A percentile compares a stretch with the other conserved stretches of the same genome.
phyloP scores from a whole-genome alignment of 352 stramenopile species.

The Globisporangium takayamanum region DNA sequence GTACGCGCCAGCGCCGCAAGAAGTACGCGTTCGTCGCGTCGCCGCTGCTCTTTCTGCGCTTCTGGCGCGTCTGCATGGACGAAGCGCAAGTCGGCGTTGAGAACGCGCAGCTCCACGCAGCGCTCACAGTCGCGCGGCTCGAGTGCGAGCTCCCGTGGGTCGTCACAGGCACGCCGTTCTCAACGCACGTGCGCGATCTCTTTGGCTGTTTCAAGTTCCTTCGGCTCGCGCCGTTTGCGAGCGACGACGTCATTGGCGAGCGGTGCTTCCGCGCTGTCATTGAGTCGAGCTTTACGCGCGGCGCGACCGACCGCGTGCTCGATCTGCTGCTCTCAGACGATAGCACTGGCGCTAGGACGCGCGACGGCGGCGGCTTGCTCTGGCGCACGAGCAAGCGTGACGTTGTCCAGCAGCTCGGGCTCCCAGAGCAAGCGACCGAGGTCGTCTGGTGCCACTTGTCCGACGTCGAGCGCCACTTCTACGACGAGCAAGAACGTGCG shows the following conservation, averaged over 20 bases:
- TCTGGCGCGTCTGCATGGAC: slow-evolving; percentile 90
- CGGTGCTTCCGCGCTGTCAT: slow-evolving; percentile 32
- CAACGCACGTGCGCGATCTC: slow-evolving; percentile 75
- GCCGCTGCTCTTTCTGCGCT: slow-evolving; percentile 81
- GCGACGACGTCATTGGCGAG: slow-evolving; percentile 18
- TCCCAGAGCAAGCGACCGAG: slow-evolving; percentile 52
- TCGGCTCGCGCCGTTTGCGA: slow-evolving; percentile 34
- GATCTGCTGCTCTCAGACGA: slow-evolving; percentile 40
- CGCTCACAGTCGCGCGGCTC: slow-evolving; percentile 79
- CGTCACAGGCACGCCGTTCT: slow-evolving; percentile 88
- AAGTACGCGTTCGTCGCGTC: slow-evolving; percentile 82
- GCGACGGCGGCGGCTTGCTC: slow-evolving; percentile 35
- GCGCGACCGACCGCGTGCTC: slow-evolving; percentile 33
- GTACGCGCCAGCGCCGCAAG: slow-evolving; percentile 56
- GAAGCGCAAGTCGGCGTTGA: slow-evolving; percentile 91
- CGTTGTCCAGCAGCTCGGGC: slow-evolving; percentile 53
- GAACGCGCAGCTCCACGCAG: slow-evolving; percentile 58
- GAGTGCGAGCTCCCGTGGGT: slow-evolving; percentile 70
- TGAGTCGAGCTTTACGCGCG: slow-evolving; percentile 27
- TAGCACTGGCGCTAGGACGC: neutral
- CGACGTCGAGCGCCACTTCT: slow-evolving; percentile 73
- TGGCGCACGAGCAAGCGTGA: slow-evolving; percentile 77
- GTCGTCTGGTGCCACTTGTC: slow-evolving; percentile 65
- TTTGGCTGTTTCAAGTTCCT: slow-evolving; percentile 82
- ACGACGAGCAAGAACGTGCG: slow-evolving; percentile 56